phyloP scores from a whole-genome alignment of 75 land plant species.

The Sequoiadendron giganteum region DNA sequence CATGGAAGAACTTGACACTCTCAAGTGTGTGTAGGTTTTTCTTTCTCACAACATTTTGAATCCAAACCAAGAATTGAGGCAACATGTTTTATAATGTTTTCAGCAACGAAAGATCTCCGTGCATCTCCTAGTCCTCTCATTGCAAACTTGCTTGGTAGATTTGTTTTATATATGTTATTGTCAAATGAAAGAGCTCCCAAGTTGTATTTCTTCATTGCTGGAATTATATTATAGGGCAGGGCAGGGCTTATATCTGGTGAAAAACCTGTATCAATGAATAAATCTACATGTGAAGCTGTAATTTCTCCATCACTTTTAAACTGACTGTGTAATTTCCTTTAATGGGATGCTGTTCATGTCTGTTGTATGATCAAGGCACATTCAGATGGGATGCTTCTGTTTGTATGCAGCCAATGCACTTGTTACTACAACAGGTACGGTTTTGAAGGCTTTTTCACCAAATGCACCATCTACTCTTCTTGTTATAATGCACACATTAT shows the following conservation, averaged over 20 bases:
- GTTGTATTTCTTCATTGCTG: constrained; percentile 65
- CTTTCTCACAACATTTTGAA: constrained; percentile 45
- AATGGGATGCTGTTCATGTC: constrained; percentile 88
- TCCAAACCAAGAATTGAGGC: constrained; percentile 64
- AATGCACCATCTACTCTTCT: constrained; percentile 95
- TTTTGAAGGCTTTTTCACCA: constrained; percentile 75
- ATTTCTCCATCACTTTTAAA: constrained; percentile 75
- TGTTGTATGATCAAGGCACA: constrained; percentile 78
- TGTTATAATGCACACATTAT: constrained; percentile 88
- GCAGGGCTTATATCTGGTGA: constrained; percentile 52
- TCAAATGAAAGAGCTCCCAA: constrained; percentile 75
- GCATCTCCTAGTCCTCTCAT: constrained; percentile 92
- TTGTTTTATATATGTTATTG: constrained; percentile 53
- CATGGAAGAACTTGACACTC: constrained; percentile 48
- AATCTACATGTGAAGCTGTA: constrained; percentile 71
- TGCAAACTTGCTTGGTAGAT: constrained; percentile 32
- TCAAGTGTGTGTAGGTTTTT: constrained; percentile 10
- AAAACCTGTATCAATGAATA: constrained; percentile 72
- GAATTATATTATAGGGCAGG: constrained; percentile 34
- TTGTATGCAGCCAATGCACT: constrained; percentile 90
- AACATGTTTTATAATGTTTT: constrained; percentile 75
- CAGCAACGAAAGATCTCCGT: constrained; percentile 81
- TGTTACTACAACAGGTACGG: constrained; percentile 64
- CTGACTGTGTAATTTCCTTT: constrained; percentile 68
- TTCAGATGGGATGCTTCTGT: constrained; percentile 62